Conservation (phyloP, 176 grass and related monocot genomes). For the Aegilops sharonensis region DNA sequence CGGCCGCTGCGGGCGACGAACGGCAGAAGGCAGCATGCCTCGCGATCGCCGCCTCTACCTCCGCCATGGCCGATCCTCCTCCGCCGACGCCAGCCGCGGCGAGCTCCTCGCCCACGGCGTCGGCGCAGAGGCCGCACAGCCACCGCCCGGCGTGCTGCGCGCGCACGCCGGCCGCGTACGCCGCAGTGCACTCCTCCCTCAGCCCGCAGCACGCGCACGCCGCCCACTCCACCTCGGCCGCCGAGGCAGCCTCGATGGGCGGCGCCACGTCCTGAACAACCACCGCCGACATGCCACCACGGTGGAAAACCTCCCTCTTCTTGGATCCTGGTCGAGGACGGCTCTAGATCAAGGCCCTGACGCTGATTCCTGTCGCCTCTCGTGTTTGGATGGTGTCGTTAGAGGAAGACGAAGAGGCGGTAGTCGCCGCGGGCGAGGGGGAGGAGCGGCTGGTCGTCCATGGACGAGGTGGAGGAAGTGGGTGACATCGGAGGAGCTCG, state of each 20-base stretch:
- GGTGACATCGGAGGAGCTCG: slow-evolving; percentile 7
- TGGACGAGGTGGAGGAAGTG: slow-evolving; percentile 17
- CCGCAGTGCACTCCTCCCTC: slow-evolving; percentile 79
- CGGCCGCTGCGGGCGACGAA: slow-evolving; percentile 38
- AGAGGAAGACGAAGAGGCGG: background rate
- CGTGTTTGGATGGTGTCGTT: background rate
- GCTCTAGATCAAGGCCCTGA: background rate
- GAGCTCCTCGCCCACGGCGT: slow-evolving; percentile 73
- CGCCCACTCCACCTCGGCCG: slow-evolving; percentile 53
- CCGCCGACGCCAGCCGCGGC: background rate
- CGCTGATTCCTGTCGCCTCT: background rate
- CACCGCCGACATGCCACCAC: slow-evolving; percentile 6
- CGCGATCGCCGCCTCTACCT: slow-evolving; percentile 48
- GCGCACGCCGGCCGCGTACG: slow-evolving; percentile 65
- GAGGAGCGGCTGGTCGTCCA: slow-evolving; percentile 35
- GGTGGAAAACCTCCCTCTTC: background rate
- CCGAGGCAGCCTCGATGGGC: slow-evolving; percentile 21
- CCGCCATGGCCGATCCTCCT: slow-evolving; percentile 20
- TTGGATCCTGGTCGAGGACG: background rate
- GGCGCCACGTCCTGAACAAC: slow-evolving; percentile 32
- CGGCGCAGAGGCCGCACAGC: slow-evolving; percentile 78
- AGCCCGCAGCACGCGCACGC: slow-evolving; percentile 82
- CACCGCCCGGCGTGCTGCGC: slow-evolving; percentile 54
- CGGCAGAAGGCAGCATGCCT: slow-evolving; percentile 70
- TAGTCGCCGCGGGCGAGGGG: slow-evolving; percentile 39